Evolutionary conservation across 106 monocot species (phyloP).

Genomic region (Phalaenopsis equestris): DNA sequence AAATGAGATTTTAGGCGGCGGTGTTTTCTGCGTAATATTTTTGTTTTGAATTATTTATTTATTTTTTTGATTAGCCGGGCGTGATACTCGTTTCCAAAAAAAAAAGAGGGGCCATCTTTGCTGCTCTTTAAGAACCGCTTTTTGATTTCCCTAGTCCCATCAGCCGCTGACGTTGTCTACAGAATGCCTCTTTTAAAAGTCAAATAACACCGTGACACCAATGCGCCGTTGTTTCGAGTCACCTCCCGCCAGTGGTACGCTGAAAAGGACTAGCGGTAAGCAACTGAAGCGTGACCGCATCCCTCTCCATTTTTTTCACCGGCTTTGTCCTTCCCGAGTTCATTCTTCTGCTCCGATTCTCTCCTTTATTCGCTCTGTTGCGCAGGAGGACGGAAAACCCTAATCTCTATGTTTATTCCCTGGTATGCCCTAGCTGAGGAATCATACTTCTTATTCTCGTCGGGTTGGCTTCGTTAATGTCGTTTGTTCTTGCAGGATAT

Average conservation of each 20-base stretch:
- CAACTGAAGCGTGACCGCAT: background rate
- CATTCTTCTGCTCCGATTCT: background rate
- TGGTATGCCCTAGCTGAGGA: conserved; percentile 13
- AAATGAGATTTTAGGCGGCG: no score
- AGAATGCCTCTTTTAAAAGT: no score
- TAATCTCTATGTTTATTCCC: conserved; percentile 11
- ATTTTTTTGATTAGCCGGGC: no score
- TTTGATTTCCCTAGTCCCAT: no score
- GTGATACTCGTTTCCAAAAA: no score
- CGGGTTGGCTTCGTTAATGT: background rate
- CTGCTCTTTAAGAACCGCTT: no score
- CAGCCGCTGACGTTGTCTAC: no score
- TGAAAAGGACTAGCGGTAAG: background rate
- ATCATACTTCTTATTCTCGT: background rate
- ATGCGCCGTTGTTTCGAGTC: background rate
- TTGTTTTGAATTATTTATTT: no score
- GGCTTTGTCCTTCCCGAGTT: background rate
- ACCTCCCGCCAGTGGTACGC: background rate
- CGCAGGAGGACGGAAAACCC: background rate
- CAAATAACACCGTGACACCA: background rate
- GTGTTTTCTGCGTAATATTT: no score
- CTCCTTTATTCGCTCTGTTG: background rate
- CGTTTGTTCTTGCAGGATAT: conserved; percentile 7
- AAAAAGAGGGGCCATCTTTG: no score
- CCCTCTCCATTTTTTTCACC: background rate